These are phyloP conservation scores for Neurospora africana DNA, from an alignment of 495 filamentous ascomycete genomes.

Conservation along the genomic window DNA sequence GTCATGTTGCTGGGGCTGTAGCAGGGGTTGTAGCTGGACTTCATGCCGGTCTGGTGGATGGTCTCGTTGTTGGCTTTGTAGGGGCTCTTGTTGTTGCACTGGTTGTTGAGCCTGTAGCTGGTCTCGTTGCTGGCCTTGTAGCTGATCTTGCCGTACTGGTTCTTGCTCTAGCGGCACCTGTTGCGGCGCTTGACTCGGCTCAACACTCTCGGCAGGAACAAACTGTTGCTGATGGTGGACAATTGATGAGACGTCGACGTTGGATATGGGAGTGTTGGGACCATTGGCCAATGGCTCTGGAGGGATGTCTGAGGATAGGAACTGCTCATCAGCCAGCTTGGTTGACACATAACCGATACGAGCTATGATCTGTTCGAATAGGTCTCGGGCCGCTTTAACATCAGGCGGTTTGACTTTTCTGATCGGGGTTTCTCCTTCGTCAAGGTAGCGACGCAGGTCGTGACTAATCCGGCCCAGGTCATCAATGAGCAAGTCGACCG, in stretches of 20 bases:
- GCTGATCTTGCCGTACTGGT: neutral
- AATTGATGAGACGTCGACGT: neutral
- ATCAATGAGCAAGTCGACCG: slow-evolving; percentile 16
- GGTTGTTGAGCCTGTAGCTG: no score
- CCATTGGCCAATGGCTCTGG: slow-evolving; percentile 1
- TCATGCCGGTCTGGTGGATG: neutral
- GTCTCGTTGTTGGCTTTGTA: no score
- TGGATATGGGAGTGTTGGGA: slow-evolving; percentile 14
- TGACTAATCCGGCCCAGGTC: slow-evolving; percentile 17
- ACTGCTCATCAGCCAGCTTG: slow-evolving; percentile 2
- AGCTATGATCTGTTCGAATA: slow-evolving; percentile 14
- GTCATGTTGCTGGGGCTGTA: neutral
- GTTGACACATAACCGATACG: slow-evolving; percentile 15
- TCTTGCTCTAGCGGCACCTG: neutral
- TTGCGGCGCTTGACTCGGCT: neutral
- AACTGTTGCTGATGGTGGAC: neutral
- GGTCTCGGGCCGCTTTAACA: slow-evolving; percentile 16
- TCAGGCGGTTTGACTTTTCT: slow-evolving; percentile 20
- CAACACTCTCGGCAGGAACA: neutral
- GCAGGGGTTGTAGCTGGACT: neutral
- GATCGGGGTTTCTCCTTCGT: slow-evolving; percentile 6
- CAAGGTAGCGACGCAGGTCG: slow-evolving; percentile 14
- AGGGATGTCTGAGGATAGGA: slow-evolving; percentile 5
- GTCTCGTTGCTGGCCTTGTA: neutral
- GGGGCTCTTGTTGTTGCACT: no score